Conservation (phyloP, 2,329 filamentous ascomycete genomes). For the Malbranchea cinnamomea region DNA sequence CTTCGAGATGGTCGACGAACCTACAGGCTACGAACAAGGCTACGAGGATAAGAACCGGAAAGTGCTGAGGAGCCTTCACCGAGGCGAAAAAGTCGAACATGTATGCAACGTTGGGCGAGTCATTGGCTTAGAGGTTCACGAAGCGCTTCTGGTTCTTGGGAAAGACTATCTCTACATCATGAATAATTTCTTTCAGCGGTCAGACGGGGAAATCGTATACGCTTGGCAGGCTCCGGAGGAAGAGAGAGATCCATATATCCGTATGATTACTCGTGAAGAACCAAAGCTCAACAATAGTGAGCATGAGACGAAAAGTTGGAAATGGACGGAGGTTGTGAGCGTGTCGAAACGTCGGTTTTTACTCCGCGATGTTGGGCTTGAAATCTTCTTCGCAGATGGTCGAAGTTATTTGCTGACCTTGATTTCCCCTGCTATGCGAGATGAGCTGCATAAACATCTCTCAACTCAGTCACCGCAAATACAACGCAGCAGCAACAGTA, state of each 20-base stretch:
- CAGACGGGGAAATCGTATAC: slow-evolving; percentile 91
- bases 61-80: slow-evolving; percentile 84
- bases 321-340: slow-evolving; percentile 86
- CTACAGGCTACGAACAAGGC: slow-evolving; percentile 66
- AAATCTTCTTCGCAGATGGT: slow-evolving; percentile 93
- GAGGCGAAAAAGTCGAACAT: slow-evolving; percentile 79
- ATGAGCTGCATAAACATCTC: slow-evolving; percentile 68
- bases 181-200: slow-evolving; percentile 89
- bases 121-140: slow-evolving; percentile 80
- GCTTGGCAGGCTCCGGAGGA: slow-evolving; percentile 86
- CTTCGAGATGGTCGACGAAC: slow-evolving; percentile 90
- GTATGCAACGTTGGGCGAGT: slow-evolving; percentile 94
- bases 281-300: slow-evolving; percentile 42
- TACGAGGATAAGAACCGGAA: slow-evolving; percentile 98
- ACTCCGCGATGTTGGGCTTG: slow-evolving; percentile 90
- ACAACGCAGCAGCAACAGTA: slow-evolving; percentile 48
- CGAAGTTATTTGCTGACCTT: slow-evolving; percentile 86
- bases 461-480: slow-evolving; percentile 68
- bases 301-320: slow-evolving; percentile 79
- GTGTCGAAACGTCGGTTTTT: slow-evolving; percentile 91
- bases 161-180: slow-evolving; percentile 88
- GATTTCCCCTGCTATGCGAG: slow-evolving; percentile 55
- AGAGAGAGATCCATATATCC: slow-evolving; percentile 87
- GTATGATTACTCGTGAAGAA: slow-evolving; percentile 71
- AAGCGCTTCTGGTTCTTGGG: slow-evolving; percentile 83